phyloP scores from a whole-genome alignment of 345 rosid genomes.

The Corchorus olitorius region DNA sequence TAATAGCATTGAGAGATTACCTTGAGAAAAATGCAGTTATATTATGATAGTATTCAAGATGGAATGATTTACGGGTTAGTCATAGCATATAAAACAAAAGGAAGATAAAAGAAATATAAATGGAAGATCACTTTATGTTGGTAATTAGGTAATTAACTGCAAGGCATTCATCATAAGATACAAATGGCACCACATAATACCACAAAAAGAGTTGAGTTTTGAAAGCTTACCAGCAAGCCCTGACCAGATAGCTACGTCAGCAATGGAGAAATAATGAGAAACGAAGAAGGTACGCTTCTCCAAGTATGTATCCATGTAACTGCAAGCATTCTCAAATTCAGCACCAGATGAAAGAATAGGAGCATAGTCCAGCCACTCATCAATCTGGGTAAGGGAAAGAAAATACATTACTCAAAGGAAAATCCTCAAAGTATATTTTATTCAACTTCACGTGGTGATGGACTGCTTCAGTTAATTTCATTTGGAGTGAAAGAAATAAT shows the following conservation, averaged over 20 bases:
- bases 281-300: conserved; percentile 65
- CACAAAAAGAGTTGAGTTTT: conserved; percentile 1
- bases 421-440: background rate
- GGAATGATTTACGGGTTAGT: background rate
- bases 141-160: background rate
- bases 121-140: background rate
- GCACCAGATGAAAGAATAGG: conserved; percentile 69
- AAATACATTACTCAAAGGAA: background rate
- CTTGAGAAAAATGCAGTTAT: background rate
- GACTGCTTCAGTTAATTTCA: too few species aligned
- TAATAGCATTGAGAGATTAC: background rate
- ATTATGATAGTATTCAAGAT: background rate
- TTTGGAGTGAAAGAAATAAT: too few species aligned
- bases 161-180: background rate
- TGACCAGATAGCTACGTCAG: conserved; percentile 89
- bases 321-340: conserved; percentile 80
- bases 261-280: conserved; percentile 68
- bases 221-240: conserved; percentile 67
- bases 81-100: background rate
- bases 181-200: background rate
- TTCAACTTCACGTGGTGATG: too few species aligned
- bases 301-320: conserved; percentile 53
- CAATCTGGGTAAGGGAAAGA: conserved; percentile 50
- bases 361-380: conserved; percentile 81
- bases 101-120: background rate